Percentiles rank a stretch among this genome's conserved stretches.
These are phyloP conservation scores for Acacia confusa DNA, from an alignment of 306 rosid species.

Conservation along the genomic window DNA sequence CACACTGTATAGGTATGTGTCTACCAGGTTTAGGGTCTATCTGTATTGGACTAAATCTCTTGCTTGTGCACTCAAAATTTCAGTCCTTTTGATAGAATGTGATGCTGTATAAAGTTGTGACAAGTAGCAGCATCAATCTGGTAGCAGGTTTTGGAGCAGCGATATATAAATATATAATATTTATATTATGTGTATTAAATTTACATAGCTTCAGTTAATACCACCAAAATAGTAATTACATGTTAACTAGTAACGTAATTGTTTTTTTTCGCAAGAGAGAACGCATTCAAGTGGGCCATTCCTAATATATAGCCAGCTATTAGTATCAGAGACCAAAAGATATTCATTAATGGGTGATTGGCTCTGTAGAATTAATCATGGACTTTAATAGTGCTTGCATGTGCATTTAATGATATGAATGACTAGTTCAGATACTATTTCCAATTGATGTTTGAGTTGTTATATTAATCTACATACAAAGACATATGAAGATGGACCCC, in stretches of 20 bases:
- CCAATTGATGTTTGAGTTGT: not conserved
- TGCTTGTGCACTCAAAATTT: slow-evolving; percentile 37
- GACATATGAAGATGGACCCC: slow-evolving; percentile 14
- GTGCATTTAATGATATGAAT: not conserved
- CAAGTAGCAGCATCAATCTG: slow-evolving; percentile 33
- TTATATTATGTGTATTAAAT: not conserved
- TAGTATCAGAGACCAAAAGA: not conserved
- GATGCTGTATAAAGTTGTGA: slow-evolving; percentile 38
- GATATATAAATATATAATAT: not conserved
- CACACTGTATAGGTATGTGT: slow-evolving; percentile 13
- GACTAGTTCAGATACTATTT: not conserved
- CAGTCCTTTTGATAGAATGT: slow-evolving; percentile 30
- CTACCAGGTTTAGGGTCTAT: slow-evolving; percentile 29
- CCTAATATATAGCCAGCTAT: not conserved
- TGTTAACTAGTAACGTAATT: not conserved
- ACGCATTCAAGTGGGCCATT: not conserved
- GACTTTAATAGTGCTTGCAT: slow-evolving; percentile 7
- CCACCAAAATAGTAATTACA: not conserved
- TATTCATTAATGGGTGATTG: not conserved
- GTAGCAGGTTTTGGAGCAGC: slow-evolving; percentile 35
- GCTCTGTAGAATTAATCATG: not conserved
- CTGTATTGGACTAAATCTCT: slow-evolving; percentile 34
- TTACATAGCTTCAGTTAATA: not conserved
- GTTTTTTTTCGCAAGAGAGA: not conserved
- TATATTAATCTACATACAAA: not conserved